Evolutionary conservation across 257 asterid genomes (phyloP), one percentile per base, ranked within the genome.

Genomic region (Capsicum baccatum): DNA sequence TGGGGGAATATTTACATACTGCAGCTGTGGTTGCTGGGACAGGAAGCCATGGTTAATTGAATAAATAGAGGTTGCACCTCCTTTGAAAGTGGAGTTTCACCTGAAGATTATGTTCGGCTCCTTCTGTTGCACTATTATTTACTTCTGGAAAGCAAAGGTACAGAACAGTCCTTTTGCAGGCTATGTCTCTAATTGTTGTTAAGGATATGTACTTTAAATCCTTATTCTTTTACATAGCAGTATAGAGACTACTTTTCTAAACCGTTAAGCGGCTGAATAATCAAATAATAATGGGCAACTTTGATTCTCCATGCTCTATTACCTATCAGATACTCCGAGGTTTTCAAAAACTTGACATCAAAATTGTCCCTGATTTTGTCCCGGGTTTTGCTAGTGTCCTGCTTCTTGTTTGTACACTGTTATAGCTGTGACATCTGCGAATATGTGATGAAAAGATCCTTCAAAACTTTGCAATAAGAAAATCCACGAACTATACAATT

Each of bases 21-120:
- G n/a, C 80, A 47, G 59, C 80, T 73, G 80, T 47, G 42, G 80
- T 73, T 73, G 11, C 80, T 47, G n/a, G 80, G 80, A 21, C 42
- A 73, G 39, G 80, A 73, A 73, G 11, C 80, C 58, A 73, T 73
- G 80, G 58, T 47, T 73, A 73, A 19, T n/a, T n/a, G 39, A 73
- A 73, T 10, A 71, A 73, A 50, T 71, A 71, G 59, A 73, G 39
- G 59, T 73, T n/a, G n/a, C 42, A 47, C 59, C 42, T 73, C 3
- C 59, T 12, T 21, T 6, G 17, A 73, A 47, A 73, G 0, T 47
- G 80, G 37, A 47, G 42, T 50, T 47, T 14, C 59, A 12, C 47
- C 15, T 48, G 59, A 73, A 73, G 59, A 73, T 47, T 48, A 19
- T 48, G 59, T 73, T 73, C 6, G 39, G 0, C 59, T 73, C 42